Conservation (phyloP, 768 basidiomycete genomes). For the Polyporus arcularius region DNA sequence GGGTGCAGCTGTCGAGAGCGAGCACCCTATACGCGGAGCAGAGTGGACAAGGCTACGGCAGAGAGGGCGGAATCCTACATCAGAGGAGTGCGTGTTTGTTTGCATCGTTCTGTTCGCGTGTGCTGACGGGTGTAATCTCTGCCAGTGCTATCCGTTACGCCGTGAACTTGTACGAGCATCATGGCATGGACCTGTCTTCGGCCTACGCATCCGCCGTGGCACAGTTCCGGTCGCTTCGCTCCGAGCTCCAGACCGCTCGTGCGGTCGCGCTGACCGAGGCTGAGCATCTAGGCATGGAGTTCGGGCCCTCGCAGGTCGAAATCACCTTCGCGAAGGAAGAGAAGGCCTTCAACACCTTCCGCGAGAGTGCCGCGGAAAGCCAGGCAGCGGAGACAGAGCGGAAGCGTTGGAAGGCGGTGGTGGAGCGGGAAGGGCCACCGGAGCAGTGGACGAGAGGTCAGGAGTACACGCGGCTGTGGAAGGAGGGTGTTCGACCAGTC, state of each 20-base stretch:
- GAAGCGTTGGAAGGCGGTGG: conserved; percentile 72
- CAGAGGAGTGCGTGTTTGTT: conserved; percentile 78
- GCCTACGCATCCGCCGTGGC: conserved; percentile 81
- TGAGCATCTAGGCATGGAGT: conserved; percentile 67
- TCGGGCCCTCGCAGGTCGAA: conserved; percentile 61
- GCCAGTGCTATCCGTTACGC: conserved; percentile 77
- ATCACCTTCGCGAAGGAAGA: conserved; percentile 63
- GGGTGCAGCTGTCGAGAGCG: conserved; percentile 52
- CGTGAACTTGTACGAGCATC: conserved; percentile 72
- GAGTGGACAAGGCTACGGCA: conserved; percentile 83
- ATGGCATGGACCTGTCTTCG: conserved; percentile 62
- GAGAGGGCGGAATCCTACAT: conserved; percentile 75
- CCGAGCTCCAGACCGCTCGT: conserved; percentile 78
- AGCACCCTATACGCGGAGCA: conserved; percentile 56
- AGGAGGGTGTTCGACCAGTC: conserved; percentile 64
- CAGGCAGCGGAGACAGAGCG: conserved; percentile 30
- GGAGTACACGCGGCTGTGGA: conserved; percentile 73
- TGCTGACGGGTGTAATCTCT: conserved; percentile 12
- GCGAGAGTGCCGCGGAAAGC: conserved; percentile 49
- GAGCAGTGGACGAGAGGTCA: conserved; percentile 71
- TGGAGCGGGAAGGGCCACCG: conserved; percentile 32
- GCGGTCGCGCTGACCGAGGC: conserved; percentile 82
- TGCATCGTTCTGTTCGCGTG: neutral
- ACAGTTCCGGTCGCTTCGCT: conserved; percentile 87
- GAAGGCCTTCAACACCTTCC: conserved; percentile 59